A percentile compares a stretch with the other conserved stretches of the same genome.
These are phyloP conservation scores for Funneliformis caledonium DNA, from an alignment of 371 early-diverging fungal species.

Conservation along the genomic window DNA sequence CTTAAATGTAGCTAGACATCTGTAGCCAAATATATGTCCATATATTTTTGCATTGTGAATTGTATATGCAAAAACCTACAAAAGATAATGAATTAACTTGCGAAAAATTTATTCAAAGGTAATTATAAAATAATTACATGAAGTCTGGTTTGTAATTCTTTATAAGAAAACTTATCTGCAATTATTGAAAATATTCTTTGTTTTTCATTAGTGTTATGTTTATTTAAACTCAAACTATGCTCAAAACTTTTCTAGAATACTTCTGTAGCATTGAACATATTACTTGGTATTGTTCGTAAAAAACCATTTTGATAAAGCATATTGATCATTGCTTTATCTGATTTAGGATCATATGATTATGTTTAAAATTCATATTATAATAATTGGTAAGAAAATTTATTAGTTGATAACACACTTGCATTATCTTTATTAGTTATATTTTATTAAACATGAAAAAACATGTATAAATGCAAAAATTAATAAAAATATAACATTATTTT, in stretches of 20 bases:
- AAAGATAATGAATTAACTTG: not conserved
- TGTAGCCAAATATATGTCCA: not conserved
- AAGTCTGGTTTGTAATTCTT: not conserved
- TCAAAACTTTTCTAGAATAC: slow-evolving; percentile 1
- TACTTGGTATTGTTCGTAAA: not conserved
- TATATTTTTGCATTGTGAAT: slow-evolving; percentile 12
- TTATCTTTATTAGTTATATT: too few relatives aligned
- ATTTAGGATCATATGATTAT: not conserved
- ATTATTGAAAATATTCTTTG: slow-evolving; percentile 12
- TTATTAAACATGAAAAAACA: too few relatives aligned
- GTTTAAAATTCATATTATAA: slow-evolving; percentile 24
- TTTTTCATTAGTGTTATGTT: not conserved
- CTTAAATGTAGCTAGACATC: not conserved
- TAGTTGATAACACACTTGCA: too few relatives aligned
- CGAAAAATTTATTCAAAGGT: not conserved
- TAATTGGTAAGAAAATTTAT: not conserved
- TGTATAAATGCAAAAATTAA: too few relatives aligned
- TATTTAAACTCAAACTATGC: not conserved
- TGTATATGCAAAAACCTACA: not conserved
- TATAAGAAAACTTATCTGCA: slow-evolving; percentile 1
- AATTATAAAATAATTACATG: not conserved
- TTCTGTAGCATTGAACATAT: not conserved
- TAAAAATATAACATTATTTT: too few relatives aligned
- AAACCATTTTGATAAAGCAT: slow-evolving; percentile 8
- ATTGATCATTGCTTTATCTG: not conserved